Evolutionary conservation across 108 stramenopile genomes (phyloP).

Genomic region (Nitzschia palea): DNA sequence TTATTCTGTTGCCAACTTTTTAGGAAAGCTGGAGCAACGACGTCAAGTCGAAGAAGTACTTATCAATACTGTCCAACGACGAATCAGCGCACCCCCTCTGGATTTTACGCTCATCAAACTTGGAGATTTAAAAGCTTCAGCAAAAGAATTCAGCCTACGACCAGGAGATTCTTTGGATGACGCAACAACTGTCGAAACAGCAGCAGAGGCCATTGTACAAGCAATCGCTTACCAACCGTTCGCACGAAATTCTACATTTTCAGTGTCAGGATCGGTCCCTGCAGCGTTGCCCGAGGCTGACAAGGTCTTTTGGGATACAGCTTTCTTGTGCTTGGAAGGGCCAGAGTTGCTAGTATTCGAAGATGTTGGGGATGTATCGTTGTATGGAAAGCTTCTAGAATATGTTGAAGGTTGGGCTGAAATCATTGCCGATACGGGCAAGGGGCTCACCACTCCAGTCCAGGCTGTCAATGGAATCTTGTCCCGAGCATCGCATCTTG

Average conservation of each 20-base stretch:
- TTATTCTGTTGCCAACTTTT: slow-evolving; percentile 75
- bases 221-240: slow-evolving; percentile 47
- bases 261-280: slow-evolving; percentile 25
- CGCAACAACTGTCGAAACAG: slow-evolving; percentile 31
- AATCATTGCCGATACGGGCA: slow-evolving; percentile 42
- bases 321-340: slow-evolving; percentile 71
- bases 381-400: slow-evolving; percentile 37
- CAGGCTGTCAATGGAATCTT: slow-evolving; percentile 20
- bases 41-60: slow-evolving; percentile 71
- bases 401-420: slow-evolving; percentile 72
- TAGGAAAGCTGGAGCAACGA: slow-evolving; percentile 74
- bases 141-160: slow-evolving; percentile 26
- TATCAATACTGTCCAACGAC: slow-evolving; percentile 44
- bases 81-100: slow-evolving; percentile 49
- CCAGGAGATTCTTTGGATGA: slow-evolving; percentile 69
- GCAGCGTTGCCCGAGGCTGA: slow-evolving; percentile 22
- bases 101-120: slow-evolving; percentile 85
- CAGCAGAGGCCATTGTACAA: slow-evolving; percentile 33
- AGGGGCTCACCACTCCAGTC: slow-evolving; percentile 80
- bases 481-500: background rate
- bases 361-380: background rate
- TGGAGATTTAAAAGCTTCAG: slow-evolving; percentile 44
- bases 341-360: slow-evolving; percentile 69
- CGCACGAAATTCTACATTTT: slow-evolving; percentile 48
- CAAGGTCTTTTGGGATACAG: slow-evolving; percentile 55